Evolutionary conservation across 2,329 filamentous ascomycete species (phyloP).

Genomic region (Cladorrhinum sp.): DNA sequence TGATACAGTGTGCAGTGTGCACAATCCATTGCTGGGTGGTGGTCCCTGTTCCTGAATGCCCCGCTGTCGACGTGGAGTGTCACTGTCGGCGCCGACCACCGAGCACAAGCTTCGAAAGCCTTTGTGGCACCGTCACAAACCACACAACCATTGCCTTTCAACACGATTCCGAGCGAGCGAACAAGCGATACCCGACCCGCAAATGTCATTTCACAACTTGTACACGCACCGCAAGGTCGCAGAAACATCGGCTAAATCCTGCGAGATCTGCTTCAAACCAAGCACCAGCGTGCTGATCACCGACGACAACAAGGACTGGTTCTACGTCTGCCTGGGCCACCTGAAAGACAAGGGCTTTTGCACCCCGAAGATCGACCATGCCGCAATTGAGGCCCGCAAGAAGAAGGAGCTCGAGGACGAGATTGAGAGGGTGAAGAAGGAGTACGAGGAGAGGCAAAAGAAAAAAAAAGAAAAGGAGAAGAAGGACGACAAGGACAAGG

Average conservation of each 20-base stretch:
- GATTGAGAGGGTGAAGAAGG: conserved; percentile 64
- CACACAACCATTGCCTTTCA: not conserved
- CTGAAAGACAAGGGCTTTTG: conserved; percentile 82
- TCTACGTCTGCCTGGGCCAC: conserved; percentile 84
- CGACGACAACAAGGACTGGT: conserved; percentile 88
- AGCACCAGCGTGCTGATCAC: conserved; percentile 85
- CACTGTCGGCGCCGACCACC: not conserved
- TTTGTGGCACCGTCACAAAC: not conserved
- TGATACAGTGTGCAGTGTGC: not conserved
- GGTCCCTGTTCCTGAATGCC: not conserved
- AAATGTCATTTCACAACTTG: conserved; percentile 66
- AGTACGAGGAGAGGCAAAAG: conserved; percentile 71
- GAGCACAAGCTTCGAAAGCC: not conserved
- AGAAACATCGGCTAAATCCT: conserved; percentile 76
- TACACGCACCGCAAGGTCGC: conserved; percentile 87
- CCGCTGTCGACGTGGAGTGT: not conserved
- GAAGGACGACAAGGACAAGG: conserved; percentile 50
- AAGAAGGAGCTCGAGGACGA: conserved; percentile 65
- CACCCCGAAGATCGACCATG: conserved; percentile 67
- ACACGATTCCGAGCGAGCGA: not conserved
- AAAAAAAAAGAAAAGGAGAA: conserved; percentile 67
- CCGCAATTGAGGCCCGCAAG: conserved; percentile 59
- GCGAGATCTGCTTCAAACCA: conserved; percentile 88
- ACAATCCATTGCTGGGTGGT: not conserved
- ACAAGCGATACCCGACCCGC: not conserved